These are phyloP conservation scores for Chalciporus pseudorubinellus DNA, from an alignment of 768 basidiomycete genomes.

Conservation along the genomic window DNA sequence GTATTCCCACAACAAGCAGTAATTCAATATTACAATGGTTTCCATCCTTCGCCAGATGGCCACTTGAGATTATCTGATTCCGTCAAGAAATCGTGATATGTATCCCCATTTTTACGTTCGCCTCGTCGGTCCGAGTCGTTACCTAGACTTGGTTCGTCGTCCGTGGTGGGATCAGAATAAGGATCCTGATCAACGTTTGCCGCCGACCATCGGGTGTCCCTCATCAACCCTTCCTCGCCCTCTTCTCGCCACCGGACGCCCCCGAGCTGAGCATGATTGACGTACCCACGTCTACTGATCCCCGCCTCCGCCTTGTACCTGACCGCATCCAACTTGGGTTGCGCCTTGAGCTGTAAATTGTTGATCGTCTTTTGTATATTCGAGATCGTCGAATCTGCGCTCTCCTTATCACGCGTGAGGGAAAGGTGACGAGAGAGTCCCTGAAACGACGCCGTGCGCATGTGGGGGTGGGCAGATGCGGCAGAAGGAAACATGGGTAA, in stretches of 20 bases:
- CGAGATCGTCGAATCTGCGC: constrained; percentile 32
- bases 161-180: constrained; percentile 22
- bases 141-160: constrained; percentile 25
- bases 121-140: constrained; percentile 16
- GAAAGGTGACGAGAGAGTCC: constrained; percentile 41
- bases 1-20: no score
- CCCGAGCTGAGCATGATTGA: constrained; percentile 35
- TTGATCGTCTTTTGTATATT: constrained; percentile 45
- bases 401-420: constrained; percentile 27
- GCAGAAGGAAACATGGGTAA: constrained; percentile 8
- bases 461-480: constrained; percentile 12
- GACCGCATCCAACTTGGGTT: constrained; percentile 59
- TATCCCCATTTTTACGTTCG: neutral
- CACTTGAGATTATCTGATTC: constrained; percentile 54
- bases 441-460: constrained; percentile 20
- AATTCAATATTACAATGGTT: constrained; percentile 31
- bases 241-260: constrained; percentile 31
- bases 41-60: constrained; percentile 60
- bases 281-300: constrained; percentile 57
- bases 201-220: constrained; percentile 33
- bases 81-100: constrained; percentile 16
- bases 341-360: constrained; percentile 37
- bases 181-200: constrained; percentile 19
- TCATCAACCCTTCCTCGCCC: constrained; percentile 39
- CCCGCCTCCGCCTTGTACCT: constrained; percentile 74